Evolutionary conservation across 768 basidiomycete genomes (phyloP).

Genomic region (Panaeolus papilionaceus): DNA sequence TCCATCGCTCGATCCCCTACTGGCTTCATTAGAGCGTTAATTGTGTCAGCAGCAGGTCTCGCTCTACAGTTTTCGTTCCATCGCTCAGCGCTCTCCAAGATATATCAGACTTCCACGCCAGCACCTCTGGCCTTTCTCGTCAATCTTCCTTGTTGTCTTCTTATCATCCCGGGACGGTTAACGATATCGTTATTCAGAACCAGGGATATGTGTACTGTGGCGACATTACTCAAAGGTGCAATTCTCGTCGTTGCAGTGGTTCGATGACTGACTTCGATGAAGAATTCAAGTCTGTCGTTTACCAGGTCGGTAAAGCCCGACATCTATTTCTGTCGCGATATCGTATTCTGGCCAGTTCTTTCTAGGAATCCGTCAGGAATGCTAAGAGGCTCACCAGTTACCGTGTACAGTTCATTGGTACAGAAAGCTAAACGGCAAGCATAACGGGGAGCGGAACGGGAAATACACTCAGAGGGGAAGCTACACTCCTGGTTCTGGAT

Average conservation of each 20-base stretch:
- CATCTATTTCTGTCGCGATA: background rate
- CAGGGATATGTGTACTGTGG: constrained; percentile 75
- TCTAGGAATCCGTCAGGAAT: constrained; percentile 41
- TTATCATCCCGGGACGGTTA: constrained; percentile 70
- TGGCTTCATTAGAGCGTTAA: constrained; percentile 60
- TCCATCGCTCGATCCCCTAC: constrained; percentile 57
- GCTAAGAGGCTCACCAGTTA: constrained; percentile 69
- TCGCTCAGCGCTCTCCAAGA: constrained; percentile 69
- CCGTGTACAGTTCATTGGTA: constrained; percentile 66
- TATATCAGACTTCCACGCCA: constrained; percentile 63
- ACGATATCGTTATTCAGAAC: constrained; percentile 73
- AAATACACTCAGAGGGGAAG: constrained; percentile 35
- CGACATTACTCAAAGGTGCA: constrained; percentile 72
- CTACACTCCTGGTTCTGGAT: constrained; percentile 34
- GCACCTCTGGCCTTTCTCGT: constrained; percentile 39
- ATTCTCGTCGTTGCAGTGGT: constrained; percentile 54
- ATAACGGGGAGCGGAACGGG: constrained; percentile 31
- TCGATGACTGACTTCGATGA: constrained; percentile 78
- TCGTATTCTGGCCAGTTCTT: background rate
- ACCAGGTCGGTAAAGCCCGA: constrained; percentile 39
- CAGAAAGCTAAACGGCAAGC: constrained; percentile 33
- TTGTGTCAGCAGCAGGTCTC: constrained; percentile 58
- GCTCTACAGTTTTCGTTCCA: constrained; percentile 80
- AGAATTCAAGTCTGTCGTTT: constrained; percentile 57
- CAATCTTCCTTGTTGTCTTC: constrained; percentile 58